Base-by-base conservation (phyloP, 176 grass and related monocot genomes). In the Triticum monococcum region DNA sequence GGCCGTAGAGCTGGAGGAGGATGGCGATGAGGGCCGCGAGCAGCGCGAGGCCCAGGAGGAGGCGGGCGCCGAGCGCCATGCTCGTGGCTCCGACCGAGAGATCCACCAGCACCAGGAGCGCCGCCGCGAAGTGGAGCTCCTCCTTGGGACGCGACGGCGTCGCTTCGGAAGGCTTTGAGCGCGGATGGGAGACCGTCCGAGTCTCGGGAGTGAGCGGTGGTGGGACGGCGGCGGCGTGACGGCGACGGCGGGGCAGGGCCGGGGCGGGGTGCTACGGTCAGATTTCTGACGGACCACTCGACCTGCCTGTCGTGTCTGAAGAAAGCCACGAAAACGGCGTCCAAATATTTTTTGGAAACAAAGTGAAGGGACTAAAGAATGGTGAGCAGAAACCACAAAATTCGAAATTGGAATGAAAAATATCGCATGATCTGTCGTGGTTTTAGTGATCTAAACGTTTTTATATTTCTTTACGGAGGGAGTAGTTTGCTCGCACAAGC, bases 1-100 rank as follows among this genome's bases (percentile, higher is more conserved):
- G 81, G 77, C 85, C 88, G 78, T 91, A 86, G 82, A 86, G 69
- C 90, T 95, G 90, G 78, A 90, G 70, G 36, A 95, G 17, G 31
- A 95, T 78, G 24, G 78, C 90, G 24, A 75, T 14, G 6, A 92
- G 59, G 52, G 87, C 92, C 32, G 76, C 43, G 9, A 92, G 70
- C 37, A 92, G 77, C 4, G 78, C 82, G 37, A 95, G 59, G 1
- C 37, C 87, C 46, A 92, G 84, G 26, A 90, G 93, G 45, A 88
- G 46, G 60, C 85, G 89, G 37, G 45, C 45, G 26, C 89, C 89
- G 46, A 71, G 85, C 46, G 46, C 81, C 84, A 87, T 90, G 1
- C 17, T 12, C 4, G 12, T 45, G 26, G 43, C 41, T 72, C 32
- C 73, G 2, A 16, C 41, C 65, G 3, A 26, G 75, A 83, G 89